Conservation (phyloP, 371 early-diverging fungal genomes). For the Apophysomyces trapeziformis region DNA sequence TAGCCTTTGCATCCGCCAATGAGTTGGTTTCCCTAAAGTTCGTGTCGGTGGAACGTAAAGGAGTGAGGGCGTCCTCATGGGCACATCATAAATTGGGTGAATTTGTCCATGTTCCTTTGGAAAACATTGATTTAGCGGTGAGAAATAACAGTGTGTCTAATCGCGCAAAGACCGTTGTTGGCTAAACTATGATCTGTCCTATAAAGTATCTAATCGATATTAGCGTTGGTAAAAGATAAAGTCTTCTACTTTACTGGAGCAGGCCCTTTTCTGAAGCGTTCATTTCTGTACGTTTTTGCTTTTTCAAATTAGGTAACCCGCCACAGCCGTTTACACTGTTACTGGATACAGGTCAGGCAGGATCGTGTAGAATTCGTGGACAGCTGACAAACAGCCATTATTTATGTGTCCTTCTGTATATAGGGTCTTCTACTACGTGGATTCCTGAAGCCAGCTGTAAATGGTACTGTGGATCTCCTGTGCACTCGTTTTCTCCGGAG, state of each 20-base stretch:
- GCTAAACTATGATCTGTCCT: background rate
- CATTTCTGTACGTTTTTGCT: too few species aligned
- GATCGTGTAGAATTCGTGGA: background rate
- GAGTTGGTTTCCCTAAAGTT: conserved; percentile 22
- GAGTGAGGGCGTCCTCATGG: conserved; percentile 10
- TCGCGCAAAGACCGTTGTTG: background rate
- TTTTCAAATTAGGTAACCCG: conserved; percentile 31
- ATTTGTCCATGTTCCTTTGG: conserved; percentile 20
- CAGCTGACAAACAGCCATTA: too few species aligned
- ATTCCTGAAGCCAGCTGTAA: conserved; percentile 41
- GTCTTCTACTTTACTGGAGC: too few species aligned
- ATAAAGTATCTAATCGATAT: conserved; percentile 46
- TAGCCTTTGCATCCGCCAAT: background rate
- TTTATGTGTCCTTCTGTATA: too few species aligned
- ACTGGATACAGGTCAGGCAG: conserved; percentile 37
- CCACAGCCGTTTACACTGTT: conserved; percentile 48
- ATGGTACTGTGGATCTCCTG: conserved; percentile 39
- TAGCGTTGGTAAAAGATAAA: conserved; percentile 30
- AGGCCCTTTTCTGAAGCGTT: too few species aligned
- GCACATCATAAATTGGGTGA: conserved; percentile 4
- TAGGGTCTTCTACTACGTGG: conserved; percentile 53
- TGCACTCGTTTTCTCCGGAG: conserved; percentile 25
- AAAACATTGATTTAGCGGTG: conserved; percentile 28
- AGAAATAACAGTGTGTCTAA: background rate
- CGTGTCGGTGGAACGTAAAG: conserved; percentile 22